Base-by-base conservation (phyloP, 371 early-diverging fungal species). In the Blastocladiella emersonii region DNA sequence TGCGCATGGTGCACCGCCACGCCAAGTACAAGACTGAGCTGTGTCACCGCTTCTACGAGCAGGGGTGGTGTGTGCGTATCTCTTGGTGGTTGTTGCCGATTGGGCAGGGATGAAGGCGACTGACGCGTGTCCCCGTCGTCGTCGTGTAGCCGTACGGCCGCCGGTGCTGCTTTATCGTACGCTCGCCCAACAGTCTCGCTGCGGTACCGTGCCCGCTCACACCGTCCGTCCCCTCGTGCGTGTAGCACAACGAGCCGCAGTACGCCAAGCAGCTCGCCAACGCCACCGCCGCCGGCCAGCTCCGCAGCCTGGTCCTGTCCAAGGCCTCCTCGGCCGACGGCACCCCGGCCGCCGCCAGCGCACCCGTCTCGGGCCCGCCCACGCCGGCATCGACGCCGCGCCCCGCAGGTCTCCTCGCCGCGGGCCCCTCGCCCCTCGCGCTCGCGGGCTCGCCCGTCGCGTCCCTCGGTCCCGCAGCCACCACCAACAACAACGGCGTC, bases 21-120 rank as follows among this genome's bases (percentile, higher is more conserved):
- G 93, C 90, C 34, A 85, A 87, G 64, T 98, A 98, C 79, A 97
- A 96, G 74, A 87, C 94, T 19, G 87, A 88, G 66, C 80, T 89
- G 21, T 93, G 94, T 69, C 35, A 34, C 15, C 34, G 35, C 1
- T 64, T 63, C 37, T 27, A 43, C 15, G 59, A 59, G 32, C 59
- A 59, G 59, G 59, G 59, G 27, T 59, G 59, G 59, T 59, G 59
- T 30, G n/a, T n/a, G n/a, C n/a, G n/a, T n/a, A n/a, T n/a, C n/a
- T n/a, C n/a, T n/a, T n/a, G n/a, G n/a, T n/a, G n/a, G n/a, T n/a
- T n/a, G n/a, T n/a, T n/a, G n/a, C n/a, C n/a, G n/a, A n/a, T n/a
- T n/a, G n/a, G n/a, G n/a, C n/a, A n/a, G n/a, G n/a, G n/a, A n/a
- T n/a, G n/a, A n/a, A n/a, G n/a, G n/a, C n/a, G n/a, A n/a, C n/a